Evolutionary conservation across 2,329 filamentous ascomycete genomes (phyloP), one percentile per base, ranked within the genome.

Genomic region (Onygena corvina): DNA sequence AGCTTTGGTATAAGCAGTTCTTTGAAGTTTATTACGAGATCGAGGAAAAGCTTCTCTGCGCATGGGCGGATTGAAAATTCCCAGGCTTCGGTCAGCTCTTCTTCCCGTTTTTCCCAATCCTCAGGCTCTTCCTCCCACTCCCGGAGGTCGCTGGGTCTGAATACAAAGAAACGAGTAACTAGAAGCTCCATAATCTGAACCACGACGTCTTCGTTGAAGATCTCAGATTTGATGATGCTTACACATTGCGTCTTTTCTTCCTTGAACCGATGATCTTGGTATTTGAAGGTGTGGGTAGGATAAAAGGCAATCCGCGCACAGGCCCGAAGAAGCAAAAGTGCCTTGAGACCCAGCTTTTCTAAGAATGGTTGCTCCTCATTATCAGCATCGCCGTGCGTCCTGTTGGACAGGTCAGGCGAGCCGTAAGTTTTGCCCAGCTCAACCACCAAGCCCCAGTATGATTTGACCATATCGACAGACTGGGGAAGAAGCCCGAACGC

Each of bases 101-200:
- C 87, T 69, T 95, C 88, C 59, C 83, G 81, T 55, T 85, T 82
- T 64, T 95, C 90, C 89, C 92, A 98, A 48, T 93, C 88, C 64
- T 98, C 87, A 0, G 90, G 87, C 51, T 94, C 88, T 60, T 93
- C 84, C 61, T 93, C 84, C 92, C 92, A 98, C 51, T 87, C 84
- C 53, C 87, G 81, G 1, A 96, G 76, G 64, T 98, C 92, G 47
- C 80, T 80, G 52, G 84, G 78, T 29, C 87, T 80, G 64, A 96
- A 92, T 31, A 92, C 77, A 62, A 98, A 92, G 57, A 94, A 86
- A 58, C 84, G 82, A 1, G 84, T 87, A 47, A 98, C 85, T 50
- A 94, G 80, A 9, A 83, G 74, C 56, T 92, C 86, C 62, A 92
- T 86, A 57, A 94, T 83, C 55, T 89, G 80, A 12, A 83, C 72